Evolutionary conservation across 225 moss, liverwort and hornwort species (phyloP), one percentile per base, ranked within the genome.

Genomic region (Bryoerythrophyllum caledonicum): DNA sequence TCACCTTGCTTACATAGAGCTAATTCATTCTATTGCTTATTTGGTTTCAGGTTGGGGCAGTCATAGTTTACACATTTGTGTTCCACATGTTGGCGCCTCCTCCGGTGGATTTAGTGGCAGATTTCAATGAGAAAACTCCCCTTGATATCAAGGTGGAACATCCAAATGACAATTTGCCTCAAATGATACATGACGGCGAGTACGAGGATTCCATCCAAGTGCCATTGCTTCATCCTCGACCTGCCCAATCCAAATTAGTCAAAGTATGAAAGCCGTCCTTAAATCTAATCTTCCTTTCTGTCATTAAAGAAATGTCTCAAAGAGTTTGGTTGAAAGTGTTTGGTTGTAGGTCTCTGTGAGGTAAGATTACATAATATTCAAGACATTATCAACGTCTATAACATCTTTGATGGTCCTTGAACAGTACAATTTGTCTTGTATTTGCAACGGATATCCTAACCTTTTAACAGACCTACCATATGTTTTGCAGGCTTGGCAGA

Each of bases 21-120:
- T 17, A 51, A 8, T 43, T 49, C 6, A 6, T 19, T 49, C 16
- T 48, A 5, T 16, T 6, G 13, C 3, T 48, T 6, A 43, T 44
- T 23, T 54, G 44, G 7, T 66, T 23, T 21, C 79, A 96, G 96
- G 88, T 96, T 75, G 96, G 96, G 51, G 96, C 96, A 23, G 87
- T 96, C 25, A 87, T 96, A 41, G 93, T 93, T 10, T 93, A 96
- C 82, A 96, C 96, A 12, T 90, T 90, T 82, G 96, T 84, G 40
- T 92, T 83, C 76, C 80, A 82, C 60, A 90, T 92, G 91, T 56
- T 96, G 72, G 86, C 86, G 25, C 96, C 93, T 10, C 96, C 93
- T 10, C 96, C 96, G 8, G 10, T 12, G 54, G 59, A 60, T 8
- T 10, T 2, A 51, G 32, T 21, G 20, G 0, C 74, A 37, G 71